Percentiles rank a stretch among this genome's conserved stretches.
These are phyloP conservation scores for Ilyonectria sp. DNA, from an alignment of 2,329 filamentous ascomycete species.

Conservation along the genomic window DNA sequence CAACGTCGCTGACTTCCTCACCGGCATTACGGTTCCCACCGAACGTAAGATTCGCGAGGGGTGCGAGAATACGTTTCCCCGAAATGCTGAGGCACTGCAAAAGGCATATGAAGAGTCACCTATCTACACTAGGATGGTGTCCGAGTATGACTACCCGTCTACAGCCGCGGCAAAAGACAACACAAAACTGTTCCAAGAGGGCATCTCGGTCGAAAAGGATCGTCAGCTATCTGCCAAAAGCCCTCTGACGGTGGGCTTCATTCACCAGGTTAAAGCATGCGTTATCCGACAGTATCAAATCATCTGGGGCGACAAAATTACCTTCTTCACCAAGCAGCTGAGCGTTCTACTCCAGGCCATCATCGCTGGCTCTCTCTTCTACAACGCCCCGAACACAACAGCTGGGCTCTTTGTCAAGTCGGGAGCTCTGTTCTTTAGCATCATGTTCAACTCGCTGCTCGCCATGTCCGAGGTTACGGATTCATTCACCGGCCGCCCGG, in stretches of 20 bases:
- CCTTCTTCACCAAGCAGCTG: conserved; percentile 74
- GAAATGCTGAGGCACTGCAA: conserved; percentile 60
- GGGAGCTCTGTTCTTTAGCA: conserved; percentile 74
- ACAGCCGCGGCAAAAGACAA: conserved; percentile 62
- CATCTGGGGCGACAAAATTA: conserved; percentile 75
- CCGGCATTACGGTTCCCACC: conserved; percentile 75
- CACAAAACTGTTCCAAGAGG: conserved; percentile 68
- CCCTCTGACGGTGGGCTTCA: conserved; percentile 69
- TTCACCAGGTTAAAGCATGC: conserved; percentile 69
- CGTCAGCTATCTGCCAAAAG: conserved; percentile 67
- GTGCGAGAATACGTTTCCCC: conserved; percentile 59
- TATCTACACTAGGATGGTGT: conserved; percentile 64
- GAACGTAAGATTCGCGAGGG: conserved; percentile 73
- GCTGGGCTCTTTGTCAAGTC: conserved; percentile 75
- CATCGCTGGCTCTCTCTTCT: conserved; percentile 77
- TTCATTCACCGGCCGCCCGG: conserved; percentile 71
- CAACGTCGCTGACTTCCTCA: conserved; percentile 77
- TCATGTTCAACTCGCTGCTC: conserved; percentile 74
- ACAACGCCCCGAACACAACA: conserved; percentile 71
- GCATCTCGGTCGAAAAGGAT: conserved; percentile 68
- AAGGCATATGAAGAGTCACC: conserved; percentile 65
- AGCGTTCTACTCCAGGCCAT: conserved; percentile 72
- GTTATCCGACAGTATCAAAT: conserved; percentile 76
- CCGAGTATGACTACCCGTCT: conserved; percentile 71
- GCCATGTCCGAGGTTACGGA: conserved; percentile 77